Base-by-base conservation (phyloP, 1,284 basidiomycete genomes). In the Ceratobasidium sp. region DNA sequence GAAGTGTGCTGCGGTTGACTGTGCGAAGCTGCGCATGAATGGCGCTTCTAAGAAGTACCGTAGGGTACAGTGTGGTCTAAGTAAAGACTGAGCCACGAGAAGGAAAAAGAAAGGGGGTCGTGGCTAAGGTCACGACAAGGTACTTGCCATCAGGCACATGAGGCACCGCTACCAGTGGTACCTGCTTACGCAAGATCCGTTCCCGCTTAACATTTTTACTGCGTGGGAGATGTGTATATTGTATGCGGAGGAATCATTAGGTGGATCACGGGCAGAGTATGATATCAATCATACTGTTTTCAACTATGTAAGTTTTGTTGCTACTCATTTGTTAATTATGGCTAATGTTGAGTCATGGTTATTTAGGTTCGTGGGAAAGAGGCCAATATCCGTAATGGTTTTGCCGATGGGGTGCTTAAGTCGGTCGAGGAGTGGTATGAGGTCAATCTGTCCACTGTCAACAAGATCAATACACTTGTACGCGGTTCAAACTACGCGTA, bases 321-420 rank as follows among this genome's bases (percentile, higher is more conserved):
- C 13, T 46, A 7, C 7, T 46, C 44, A 46, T 46, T 46, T n/a
- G n/a, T n/a, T n/a, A n/a, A 56, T 10, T 5, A 17, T 20, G 23
- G 52, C 17, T 26, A 10, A 56, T 9, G 6, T 56, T 56, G 7
- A 20, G 5, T 20, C 5, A 26, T 26, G 9, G 52, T 54, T 54
- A 10, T 17, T 61, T 17, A 61, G 59, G 59, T 61, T 9, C 33
- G 59, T 17, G 40, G 40, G 59, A 57, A 57, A 23, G 59, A 61
- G 28, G 33, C 59, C 33, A 40, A 40, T 17, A 33, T 61, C 26
- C 28, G 33, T 3, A 61, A 61, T 17, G 4, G 33, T 5, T 61
- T 33, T 28, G 15, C 40, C 9, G 3, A 28, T 61, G 59, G 59
- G 13, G 13, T 38, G 5, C 20, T 61, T 10, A 3, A 5, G 59